phyloP scores from a whole-genome alignment of 2,329 filamentous ascomycete genomes.

The Basipetospora sp. region DNA sequence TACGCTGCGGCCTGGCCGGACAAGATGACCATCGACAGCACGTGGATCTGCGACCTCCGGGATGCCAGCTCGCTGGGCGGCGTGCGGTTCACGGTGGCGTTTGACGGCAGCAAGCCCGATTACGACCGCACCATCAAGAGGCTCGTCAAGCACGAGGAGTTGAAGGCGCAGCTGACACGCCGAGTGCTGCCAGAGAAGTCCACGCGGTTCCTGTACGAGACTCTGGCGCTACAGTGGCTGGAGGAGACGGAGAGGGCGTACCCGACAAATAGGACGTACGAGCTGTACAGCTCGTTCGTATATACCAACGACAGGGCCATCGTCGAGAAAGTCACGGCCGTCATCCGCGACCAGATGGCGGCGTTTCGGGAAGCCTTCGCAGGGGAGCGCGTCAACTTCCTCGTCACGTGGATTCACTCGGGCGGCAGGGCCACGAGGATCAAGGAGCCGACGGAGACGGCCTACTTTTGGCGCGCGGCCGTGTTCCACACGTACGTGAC shows the following conservation, averaged over 20 bases:
- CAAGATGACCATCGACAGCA: constrained; percentile 16
- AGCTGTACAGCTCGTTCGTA: constrained; percentile 14
- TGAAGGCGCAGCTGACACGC: no score
- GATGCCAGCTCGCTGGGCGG: constrained; percentile 1
- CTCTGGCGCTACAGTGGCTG: constrained; percentile 15
- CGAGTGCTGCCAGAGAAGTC: constrained; percentile 14
- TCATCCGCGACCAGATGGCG: constrained; percentile 8
- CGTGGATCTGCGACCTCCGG: constrained; percentile 10
- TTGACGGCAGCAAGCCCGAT: constrained; percentile 5
- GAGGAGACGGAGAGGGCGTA: constrained; percentile 13
- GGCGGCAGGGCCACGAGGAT: constrained; percentile 10
- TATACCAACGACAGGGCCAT: not conserved
- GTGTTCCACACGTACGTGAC: constrained; percentile 17
- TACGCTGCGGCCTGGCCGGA: constrained; percentile 14
- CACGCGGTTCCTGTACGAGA: constrained; percentile 16
- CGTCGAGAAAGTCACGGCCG: not conserved
- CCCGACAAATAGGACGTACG: constrained; percentile 12
- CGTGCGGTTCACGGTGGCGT: constrained; percentile 10
- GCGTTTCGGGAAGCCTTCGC: constrained; percentile 10
- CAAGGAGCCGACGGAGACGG: constrained; percentile 9
- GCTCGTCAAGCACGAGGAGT: constrained; percentile 9
- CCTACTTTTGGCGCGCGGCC: constrained; percentile 17
- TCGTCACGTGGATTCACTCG: constrained; percentile 17
- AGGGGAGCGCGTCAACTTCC: constrained; percentile 10
- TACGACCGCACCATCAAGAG: constrained; percentile 8